Percentiles rank a stretch among this genome's conserved stretches.
phyloP scores from a whole-genome alignment of 768 basidiomycete species.

The Pleurotus djamor region DNA sequence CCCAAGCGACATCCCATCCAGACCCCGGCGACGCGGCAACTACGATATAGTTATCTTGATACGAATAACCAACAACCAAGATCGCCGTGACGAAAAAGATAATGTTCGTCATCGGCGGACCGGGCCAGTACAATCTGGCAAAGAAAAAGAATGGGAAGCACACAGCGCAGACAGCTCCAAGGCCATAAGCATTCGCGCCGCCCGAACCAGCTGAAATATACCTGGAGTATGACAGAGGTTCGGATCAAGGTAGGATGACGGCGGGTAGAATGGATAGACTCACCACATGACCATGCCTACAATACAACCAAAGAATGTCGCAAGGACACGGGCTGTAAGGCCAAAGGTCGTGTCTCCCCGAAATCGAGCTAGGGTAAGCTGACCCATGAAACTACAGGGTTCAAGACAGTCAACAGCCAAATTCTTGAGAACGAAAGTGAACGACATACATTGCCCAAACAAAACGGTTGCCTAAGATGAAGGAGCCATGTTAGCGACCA shows the following conservation, averaged over 20 bases:
- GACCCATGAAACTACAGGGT: conserved; percentile 63
- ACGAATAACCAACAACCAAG: conserved; percentile 75
- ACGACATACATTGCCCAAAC: conserved; percentile 66
- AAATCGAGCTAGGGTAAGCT: conserved; percentile 68
- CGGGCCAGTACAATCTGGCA: conserved; percentile 71
- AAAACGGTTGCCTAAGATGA: conserved; percentile 44
- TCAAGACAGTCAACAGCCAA: not conserved
- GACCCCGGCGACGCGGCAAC: conserved; percentile 51
- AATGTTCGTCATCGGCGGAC: conserved; percentile 68
- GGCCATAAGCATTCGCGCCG: conserved; percentile 61
- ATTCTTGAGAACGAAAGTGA: not conserved
- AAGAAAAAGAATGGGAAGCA: conserved; percentile 75
- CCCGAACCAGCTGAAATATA: conserved; percentile 68
- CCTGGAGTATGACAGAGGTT: conserved; percentile 31
- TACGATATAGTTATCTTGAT: conserved; percentile 52
- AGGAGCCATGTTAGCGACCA: conserved; percentile 2
- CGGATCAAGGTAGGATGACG: not conserved
- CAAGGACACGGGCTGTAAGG: conserved; percentile 54
- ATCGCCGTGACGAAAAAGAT: conserved; percentile 63
- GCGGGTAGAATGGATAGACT: conserved; percentile 13
- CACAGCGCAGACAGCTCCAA: conserved; percentile 66
- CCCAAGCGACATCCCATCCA: conserved; percentile 75
- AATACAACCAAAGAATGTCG: conserved; percentile 65
- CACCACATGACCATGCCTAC: conserved; percentile 69
- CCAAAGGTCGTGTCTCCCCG: conserved; percentile 75